A percentile compares a stretch with the other conserved stretches of the same genome.
These are phyloP conservation scores for Penicillium digitatum DNA, from an alignment of 2,329 filamentous ascomycete genomes.

Conservation along the genomic window DNA sequence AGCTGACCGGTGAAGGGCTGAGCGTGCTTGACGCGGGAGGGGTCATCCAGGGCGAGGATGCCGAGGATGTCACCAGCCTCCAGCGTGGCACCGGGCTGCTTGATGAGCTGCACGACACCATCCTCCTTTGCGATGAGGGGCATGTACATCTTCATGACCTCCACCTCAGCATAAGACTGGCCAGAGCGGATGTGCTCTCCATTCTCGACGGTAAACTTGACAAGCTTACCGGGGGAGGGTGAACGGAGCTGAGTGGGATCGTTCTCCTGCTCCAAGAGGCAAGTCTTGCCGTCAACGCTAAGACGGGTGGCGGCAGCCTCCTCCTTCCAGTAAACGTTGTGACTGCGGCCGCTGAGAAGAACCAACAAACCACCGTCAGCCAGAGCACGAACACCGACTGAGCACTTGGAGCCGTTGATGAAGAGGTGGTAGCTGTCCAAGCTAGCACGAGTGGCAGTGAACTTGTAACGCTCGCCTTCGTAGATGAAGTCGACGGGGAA, in stretches of 20 bases:
- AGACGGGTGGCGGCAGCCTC: slow-evolving; percentile 93
- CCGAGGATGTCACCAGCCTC: slow-evolving; percentile 98
- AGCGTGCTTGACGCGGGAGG: slow-evolving; percentile 92
- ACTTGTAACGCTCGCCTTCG: slow-evolving; percentile 93
- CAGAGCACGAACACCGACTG: slow-evolving; percentile 85
- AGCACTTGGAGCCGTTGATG: slow-evolving; percentile 97
- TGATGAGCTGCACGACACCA: slow-evolving; percentile 95
- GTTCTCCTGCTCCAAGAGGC: slow-evolving; percentile 95
- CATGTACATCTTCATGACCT: slow-evolving; percentile 99
- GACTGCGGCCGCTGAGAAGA: slow-evolving; percentile 83
- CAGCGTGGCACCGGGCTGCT: slow-evolving; percentile 96
- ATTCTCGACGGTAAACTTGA: slow-evolving; percentile 96
- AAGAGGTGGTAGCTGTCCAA: slow-evolving; percentile 94
- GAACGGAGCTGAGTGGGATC: slow-evolving; percentile 95
- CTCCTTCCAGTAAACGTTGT: slow-evolving; percentile 99
- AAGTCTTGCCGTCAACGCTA: slow-evolving; percentile 97
- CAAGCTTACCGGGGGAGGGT: slow-evolving; percentile 92
- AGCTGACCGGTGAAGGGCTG: slow-evolving; percentile 90
- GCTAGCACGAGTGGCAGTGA: slow-evolving; percentile 90
- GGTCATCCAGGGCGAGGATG: slow-evolving; percentile 92
- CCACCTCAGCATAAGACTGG: slow-evolving; percentile 91
- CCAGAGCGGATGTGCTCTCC: slow-evolving; percentile 89
- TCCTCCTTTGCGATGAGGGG: slow-evolving; percentile 91
- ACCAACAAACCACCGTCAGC: slow-evolving; percentile 92
- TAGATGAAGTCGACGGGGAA: slow-evolving; percentile 99